phyloP scores from a whole-genome alignment of 495 filamentous ascomycete species.

The Tuber aestivum region DNA sequence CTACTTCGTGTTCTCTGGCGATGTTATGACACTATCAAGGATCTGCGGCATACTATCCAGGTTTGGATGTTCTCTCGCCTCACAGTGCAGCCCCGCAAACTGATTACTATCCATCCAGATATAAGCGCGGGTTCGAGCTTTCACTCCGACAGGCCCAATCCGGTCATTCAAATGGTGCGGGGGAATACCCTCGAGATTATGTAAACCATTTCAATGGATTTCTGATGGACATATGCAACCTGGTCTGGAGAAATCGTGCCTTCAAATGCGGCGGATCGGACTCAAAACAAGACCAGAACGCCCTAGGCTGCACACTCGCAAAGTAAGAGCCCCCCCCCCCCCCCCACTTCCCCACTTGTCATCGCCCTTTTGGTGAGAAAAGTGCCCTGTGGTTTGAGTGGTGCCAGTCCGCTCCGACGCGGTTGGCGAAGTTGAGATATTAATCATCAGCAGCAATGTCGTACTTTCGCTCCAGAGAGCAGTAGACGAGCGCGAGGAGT shows the following conservation, averaged over 20 bases:
- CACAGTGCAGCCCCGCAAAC: neutral
- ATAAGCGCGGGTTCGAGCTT: constrained; percentile 69
- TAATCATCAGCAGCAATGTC: constrained; percentile 39
- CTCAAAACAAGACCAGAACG: constrained; percentile 54
- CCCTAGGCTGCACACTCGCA: constrained; percentile 65
- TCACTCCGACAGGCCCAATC: constrained; percentile 22
- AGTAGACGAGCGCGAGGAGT: constrained; percentile 44
- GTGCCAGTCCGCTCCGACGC: neutral
- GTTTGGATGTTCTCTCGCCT: constrained; percentile 17
- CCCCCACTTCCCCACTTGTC: constrained; percentile 43
- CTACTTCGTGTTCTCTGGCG: constrained; percentile 59
- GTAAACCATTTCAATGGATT: constrained; percentile 75
- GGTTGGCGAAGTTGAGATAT: constrained; percentile 46
- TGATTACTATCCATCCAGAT: constrained; percentile 12
- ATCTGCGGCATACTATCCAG: constrained; percentile 59
- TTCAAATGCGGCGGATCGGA: constrained; percentile 48
- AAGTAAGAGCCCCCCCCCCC: constrained; percentile 42
- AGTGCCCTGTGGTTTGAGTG: constrained; percentile 43
- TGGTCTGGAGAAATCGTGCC: constrained; percentile 72
- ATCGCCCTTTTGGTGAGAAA: neutral
- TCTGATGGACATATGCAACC: constrained; percentile 85
- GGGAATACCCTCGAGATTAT: constrained; percentile 49
- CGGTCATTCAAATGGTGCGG: constrained; percentile 18
- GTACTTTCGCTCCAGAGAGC: constrained; percentile 43
- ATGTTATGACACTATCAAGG: constrained; percentile 59